Percentiles rank a stretch among this genome's conserved stretches.
These are phyloP conservation scores for Juglanconis oblonga DNA, from an alignment of 2,329 filamentous ascomycete genomes.

Conservation along the genomic window DNA sequence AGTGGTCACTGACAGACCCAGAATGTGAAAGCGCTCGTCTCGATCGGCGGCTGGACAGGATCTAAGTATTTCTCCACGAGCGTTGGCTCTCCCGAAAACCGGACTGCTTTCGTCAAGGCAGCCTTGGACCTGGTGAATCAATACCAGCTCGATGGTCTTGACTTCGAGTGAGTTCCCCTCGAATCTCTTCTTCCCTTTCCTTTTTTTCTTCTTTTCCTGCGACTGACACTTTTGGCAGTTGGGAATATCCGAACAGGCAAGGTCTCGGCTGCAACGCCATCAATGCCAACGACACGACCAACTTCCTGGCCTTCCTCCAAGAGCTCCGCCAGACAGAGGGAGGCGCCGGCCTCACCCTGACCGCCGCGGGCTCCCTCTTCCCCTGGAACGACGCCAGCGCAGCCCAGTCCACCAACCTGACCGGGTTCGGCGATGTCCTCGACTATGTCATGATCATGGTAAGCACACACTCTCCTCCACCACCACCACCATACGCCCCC, in stretches of 20 bases:
- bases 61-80: slow-evolving; percentile 6
- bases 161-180: slow-evolving; percentile 19
- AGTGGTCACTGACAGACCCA: background rate
- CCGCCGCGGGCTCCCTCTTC: slow-evolving; percentile 20
- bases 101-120: slow-evolving; percentile 22
- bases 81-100: slow-evolving; percentile 19
- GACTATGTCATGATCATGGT: slow-evolving; percentile 22
- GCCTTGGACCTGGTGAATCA: slow-evolving; percentile 20
- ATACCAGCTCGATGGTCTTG: slow-evolving; percentile 21
- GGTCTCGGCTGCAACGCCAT: slow-evolving; percentile 28
- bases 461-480: no score
- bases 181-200: background rate
- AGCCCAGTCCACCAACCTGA: slow-evolving; percentile 10
- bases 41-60: slow-evolving; percentile 19
- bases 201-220: no score
- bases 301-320: slow-evolving; percentile 19
- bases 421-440: slow-evolving; percentile 16
- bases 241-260: slow-evolving; percentile 42
- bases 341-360: slow-evolving; percentile 7
- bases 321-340: slow-evolving; percentile 14
- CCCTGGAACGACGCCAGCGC: slow-evolving; percentile 19
- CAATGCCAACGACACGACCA: slow-evolving; percentile 18
- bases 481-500: no score
- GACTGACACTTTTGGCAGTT: background rate
- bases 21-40: slow-evolving; percentile 15